Base-by-base conservation (phyloP, 805 yeast species). In the Candida gorgasii region DNA sequence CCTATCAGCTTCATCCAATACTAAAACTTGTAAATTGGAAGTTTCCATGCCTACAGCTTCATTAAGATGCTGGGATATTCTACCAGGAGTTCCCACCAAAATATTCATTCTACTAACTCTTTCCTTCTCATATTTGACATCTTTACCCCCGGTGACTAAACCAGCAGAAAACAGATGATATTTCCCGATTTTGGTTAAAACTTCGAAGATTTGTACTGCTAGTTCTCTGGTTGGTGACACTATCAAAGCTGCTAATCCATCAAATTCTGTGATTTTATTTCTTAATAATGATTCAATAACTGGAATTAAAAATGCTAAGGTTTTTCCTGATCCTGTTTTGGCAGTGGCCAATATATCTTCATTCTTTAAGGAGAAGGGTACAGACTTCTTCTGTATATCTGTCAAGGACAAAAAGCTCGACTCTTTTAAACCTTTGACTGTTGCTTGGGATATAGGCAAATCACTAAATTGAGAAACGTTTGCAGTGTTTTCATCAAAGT, bases 171-270 rank as follows among this genome's bases (percentile, higher is more conserved):
- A 83, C 2, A 80, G 67, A 51, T 82, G 83, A 51, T 78, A 72
- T 34, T 81, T 78, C 16, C 97, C 97, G 40, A 89, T 82, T 52
- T 82, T 85, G n/a, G 82, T 71, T 46, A 89, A 65, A 4, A 89
- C 97, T 55, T 89, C 95, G 54, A 89, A 89, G 18, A 84, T 89
- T 64, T 89, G 97, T 48, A 88, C 82, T 0, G 97, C 96, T 52
- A 89, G 66, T 57, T 89, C 97, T 61, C 97, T 76, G 0, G 97
- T 89, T 4, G 97, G 97, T 1, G 96, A 82, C n/a, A 89, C 80
- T 17, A 89, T 80, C 44, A 89, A 68, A 0, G 96, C 97, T 5
- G 96, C 96, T 29, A 90, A 69, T 1, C 97, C 97, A 60, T 89
- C 97, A 52, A 65, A 72, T 48, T 84, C 93, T 36, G 88, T 81